A percentile compares a stretch with the other conserved stretches of the same genome.
Evolutionary conservation across 441 rosid species (phyloP).

Genomic region (Theobroma grandiflorum): DNA sequence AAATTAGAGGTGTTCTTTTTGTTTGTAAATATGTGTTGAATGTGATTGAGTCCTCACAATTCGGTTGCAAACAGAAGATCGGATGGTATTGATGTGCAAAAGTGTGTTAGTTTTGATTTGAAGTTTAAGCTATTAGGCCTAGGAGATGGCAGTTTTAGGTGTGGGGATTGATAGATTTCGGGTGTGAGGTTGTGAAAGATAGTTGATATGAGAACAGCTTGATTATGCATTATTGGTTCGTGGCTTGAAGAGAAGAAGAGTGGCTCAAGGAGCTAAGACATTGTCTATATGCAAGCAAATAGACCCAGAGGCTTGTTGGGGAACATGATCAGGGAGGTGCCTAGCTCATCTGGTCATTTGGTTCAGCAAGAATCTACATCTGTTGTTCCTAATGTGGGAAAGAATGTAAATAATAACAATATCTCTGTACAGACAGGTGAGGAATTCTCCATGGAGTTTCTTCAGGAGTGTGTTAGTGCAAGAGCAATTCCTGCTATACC

Average conservation of each 20-base stretch:
- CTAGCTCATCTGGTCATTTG: conserved; percentile 46
- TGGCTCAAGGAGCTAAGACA: conserved; percentile 29
- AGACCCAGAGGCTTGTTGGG: conserved; percentile 28
- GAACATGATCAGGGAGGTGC: conserved; percentile 43
- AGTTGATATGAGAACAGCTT: conserved; percentile 21
- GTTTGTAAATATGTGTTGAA: conserved; percentile 19
- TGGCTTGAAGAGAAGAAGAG: conserved; percentile 29
- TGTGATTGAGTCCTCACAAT: conserved; percentile 29
- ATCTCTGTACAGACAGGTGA: conserved; percentile 71
- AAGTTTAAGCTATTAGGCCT: neutral
- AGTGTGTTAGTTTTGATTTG: conserved; percentile 1
- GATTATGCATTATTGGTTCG: conserved; percentile 8
- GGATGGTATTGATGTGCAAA: neutral
- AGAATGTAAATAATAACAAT: conserved; percentile 46
- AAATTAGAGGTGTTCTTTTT: neutral
- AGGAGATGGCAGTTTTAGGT: conserved; percentile 15
- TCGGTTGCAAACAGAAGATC: neutral
- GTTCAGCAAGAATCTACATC: conserved; percentile 41
- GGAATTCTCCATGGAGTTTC: conserved; percentile 73
- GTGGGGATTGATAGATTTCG: conserved; percentile 9
- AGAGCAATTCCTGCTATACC: conserved; percentile 40
- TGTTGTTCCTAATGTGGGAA: conserved; percentile 35
- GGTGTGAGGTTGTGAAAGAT: conserved; percentile 23
- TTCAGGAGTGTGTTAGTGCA: conserved; percentile 48
- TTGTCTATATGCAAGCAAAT: conserved; percentile 32